Conservation (phyloP, 2,329 filamentous ascomycete species). For the Lomentospora prolificans region DNA sequence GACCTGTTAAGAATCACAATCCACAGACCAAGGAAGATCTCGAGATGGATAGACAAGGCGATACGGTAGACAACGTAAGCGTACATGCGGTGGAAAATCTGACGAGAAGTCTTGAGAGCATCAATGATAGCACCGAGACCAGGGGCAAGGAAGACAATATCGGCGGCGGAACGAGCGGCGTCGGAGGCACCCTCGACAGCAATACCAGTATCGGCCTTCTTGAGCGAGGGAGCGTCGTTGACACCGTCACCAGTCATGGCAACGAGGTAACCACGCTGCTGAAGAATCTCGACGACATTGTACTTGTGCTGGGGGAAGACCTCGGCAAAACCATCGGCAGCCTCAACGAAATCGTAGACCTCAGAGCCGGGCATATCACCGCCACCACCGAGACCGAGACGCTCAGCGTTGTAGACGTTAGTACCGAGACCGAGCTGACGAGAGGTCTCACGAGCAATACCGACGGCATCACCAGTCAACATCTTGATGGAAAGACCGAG, state of each 20-base stretch:
- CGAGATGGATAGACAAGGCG: constrained; percentile 79
- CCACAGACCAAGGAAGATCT: constrained; percentile 87
- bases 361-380: constrained; percentile 91
- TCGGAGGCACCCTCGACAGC: constrained; percentile 88
- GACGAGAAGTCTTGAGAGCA: constrained; percentile 82
- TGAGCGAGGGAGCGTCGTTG: constrained; percentile 85
- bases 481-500: constrained; percentile 90
- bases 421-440: constrained; percentile 85
- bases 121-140: constrained; percentile 90
- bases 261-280: constrained; percentile 86
- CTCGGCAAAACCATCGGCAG: constrained; percentile 88
- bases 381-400: constrained; percentile 79
- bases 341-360: constrained; percentile 92
- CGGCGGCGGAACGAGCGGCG: constrained; percentile 80
- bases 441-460: constrained; percentile 85
- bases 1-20: constrained; percentile 79
- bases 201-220: constrained; percentile 95
- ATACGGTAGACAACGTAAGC: constrained; percentile 95
- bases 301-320: constrained; percentile 96
- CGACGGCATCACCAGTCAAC: constrained; percentile 90
- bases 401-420: constrained; percentile 90
- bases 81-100: constrained; percentile 97
- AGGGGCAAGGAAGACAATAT: constrained; percentile 88
- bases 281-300: constrained; percentile 85
- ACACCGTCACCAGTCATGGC: constrained; percentile 96